Evolutionary conservation across 257 asterid genomes (phyloP).

Genomic region (Solanum chilense): DNA sequence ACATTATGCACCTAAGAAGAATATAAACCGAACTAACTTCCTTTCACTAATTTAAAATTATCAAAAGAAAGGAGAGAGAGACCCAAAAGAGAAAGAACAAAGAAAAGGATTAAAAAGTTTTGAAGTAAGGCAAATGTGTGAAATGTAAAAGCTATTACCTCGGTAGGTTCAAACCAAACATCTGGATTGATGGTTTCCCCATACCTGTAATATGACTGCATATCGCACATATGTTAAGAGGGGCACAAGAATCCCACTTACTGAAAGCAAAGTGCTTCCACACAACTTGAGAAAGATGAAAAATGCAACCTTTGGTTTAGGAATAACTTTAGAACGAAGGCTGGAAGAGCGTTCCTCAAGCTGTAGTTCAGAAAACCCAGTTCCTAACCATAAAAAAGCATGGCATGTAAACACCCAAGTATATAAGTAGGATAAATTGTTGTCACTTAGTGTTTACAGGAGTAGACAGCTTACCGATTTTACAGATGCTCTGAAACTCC

Average conservation of each 20-base stretch:
- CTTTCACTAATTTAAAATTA: not conserved
- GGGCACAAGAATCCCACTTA: not conserved
- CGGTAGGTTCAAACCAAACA: conserved; percentile 95
- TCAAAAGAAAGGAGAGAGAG: not conserved
- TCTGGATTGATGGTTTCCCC: conserved; percentile 71
- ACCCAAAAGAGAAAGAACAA: not conserved
- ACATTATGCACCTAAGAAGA: not conserved
- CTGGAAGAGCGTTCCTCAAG: conserved; percentile 88
- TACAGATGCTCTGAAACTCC: conserved; percentile 92
- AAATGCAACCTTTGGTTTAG: conserved; percentile 63
- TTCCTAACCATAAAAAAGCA: conserved; percentile 37
- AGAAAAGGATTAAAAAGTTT: not conserved
- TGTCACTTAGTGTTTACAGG: conserved; percentile 7
- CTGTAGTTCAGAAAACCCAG: conserved; percentile 85
- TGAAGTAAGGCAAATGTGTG: not conserved
- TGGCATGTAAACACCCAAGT: not conserved
- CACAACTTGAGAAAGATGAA: not conserved
- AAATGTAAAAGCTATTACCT: conserved; percentile 39
- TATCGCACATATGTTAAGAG: conserved; percentile 11
- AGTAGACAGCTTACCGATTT: conserved; percentile 56
- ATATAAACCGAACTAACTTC: not conserved
- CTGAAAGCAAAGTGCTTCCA: not conserved
- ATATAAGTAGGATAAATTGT: not conserved
- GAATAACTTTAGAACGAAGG: conserved; percentile 72
- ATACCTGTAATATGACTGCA: conserved; percentile 80